Conservation (phyloP, 371 early-diverging fungal genomes). For the Circinella minor region DNA sequence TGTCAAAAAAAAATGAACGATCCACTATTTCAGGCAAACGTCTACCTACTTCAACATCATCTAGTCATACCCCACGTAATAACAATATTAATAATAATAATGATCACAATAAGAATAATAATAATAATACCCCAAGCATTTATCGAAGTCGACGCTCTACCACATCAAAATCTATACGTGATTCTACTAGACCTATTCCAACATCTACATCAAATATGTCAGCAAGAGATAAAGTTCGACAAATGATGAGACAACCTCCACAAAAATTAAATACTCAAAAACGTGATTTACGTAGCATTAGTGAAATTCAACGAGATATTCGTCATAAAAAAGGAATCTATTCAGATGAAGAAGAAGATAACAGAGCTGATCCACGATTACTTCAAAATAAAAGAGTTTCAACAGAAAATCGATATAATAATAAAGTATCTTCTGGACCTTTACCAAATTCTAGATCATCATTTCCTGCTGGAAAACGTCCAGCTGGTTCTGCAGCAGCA, state of each 20-base stretch:
- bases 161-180: background rate
- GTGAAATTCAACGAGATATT: conserved; percentile 47
- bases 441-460: background rate
- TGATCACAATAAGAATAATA: background rate
- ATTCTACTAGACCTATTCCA: background rate
- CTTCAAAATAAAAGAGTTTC: conserved; percentile 20
- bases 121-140: conserved; percentile 4
- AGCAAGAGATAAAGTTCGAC: conserved; percentile 18
- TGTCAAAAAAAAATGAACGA: background rate
- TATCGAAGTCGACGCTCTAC: conserved; percentile 9
- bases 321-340: conserved; percentile 41
- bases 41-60: background rate
- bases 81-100: background rate
- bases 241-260: conserved; percentile 21
- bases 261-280: conserved; percentile 32
- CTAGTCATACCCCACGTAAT: background rate
- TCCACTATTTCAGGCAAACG: conserved; percentile 4
- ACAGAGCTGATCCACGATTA: conserved; percentile 16
- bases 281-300: conserved; percentile 40
- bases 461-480: background rate
- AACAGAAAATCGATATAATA: conserved; percentile 7
- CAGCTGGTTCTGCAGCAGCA: background rate
- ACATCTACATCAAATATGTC: conserved; percentile 7
- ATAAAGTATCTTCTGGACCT: background rate
- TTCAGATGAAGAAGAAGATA: conserved; percentile 38